Conservation (phyloP, 495 filamentous ascomycete species). For the Cairneyella variabilis region DNA sequence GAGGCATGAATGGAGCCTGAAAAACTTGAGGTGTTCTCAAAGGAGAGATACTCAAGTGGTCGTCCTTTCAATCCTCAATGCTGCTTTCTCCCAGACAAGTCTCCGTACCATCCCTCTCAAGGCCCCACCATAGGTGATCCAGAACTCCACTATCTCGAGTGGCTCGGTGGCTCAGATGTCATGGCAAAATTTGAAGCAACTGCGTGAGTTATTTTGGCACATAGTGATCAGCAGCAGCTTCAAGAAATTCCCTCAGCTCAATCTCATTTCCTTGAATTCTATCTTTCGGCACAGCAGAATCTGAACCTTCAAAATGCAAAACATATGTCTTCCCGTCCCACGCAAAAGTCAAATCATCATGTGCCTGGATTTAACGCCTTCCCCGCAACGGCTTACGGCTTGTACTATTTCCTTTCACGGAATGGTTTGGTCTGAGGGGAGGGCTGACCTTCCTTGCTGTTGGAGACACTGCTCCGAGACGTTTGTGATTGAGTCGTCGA, state of each 20-base stretch:
- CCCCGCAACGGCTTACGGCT: conserved; percentile 1
- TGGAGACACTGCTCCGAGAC: too few relatives aligned
- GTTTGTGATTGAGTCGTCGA: too few relatives aligned
- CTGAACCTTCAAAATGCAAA: not conserved
- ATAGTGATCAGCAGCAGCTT: not conserved
- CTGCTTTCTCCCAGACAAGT: too few relatives aligned
- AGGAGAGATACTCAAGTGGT: too few relatives aligned
- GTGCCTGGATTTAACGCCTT: conserved; percentile 5
- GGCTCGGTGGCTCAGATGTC: conserved; percentile 2
- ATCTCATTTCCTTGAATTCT: not conserved
- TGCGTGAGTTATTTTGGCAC: conserved; percentile 1
- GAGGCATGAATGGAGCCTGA: too few relatives aligned
- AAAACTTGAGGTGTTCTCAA: too few relatives aligned
- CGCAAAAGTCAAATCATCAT: conserved; percentile 5
- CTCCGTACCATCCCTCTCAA: too few relatives aligned
- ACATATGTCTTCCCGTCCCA: not conserved
- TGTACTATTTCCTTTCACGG: too few relatives aligned
- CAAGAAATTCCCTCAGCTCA: not conserved
- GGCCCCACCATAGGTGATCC: not conserved
- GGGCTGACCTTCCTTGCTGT: too few relatives aligned
- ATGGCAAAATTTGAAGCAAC: not conserved
- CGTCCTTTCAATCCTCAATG: too few relatives aligned
- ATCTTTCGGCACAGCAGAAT: too few relatives aligned
- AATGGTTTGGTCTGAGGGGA: not conserved
- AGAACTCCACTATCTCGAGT: not conserved